A percentile compares a stretch with the other conserved stretches of the same genome.
Evolutionary conservation across 1,139 yeast genomes (phyloP).

Genomic region (Candida glucosophila): DNA sequence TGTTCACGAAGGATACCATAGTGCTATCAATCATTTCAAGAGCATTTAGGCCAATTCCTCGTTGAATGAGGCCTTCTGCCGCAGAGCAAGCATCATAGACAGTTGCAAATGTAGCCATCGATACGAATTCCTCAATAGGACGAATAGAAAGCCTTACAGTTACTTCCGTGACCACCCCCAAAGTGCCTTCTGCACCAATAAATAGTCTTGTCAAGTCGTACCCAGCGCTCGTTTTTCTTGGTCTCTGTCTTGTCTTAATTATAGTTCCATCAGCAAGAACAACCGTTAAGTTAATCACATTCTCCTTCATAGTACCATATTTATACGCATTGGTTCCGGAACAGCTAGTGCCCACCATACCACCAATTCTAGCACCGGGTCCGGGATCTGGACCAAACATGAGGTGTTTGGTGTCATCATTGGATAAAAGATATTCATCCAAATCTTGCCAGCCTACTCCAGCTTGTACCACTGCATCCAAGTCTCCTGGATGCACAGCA

Average conservation of each 20-base stretch:
- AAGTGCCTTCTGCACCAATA: conserved; percentile 40
- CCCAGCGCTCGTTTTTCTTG: conserved; percentile 40
- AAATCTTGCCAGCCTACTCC: conserved; percentile 45
- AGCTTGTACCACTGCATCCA: conserved; percentile 38
- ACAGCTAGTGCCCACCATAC: conserved; percentile 38
- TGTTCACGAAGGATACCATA: conserved; percentile 34
- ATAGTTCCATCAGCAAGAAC: conserved; percentile 42
- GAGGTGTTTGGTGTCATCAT: conserved; percentile 26
- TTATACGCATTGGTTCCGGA: conserved; percentile 39
- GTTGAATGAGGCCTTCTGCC: conserved; percentile 28
- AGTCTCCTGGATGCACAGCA: conserved; percentile 32
- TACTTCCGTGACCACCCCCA: conserved; percentile 37
- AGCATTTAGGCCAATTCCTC: conserved; percentile 39
- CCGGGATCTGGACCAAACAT: conserved; percentile 43
- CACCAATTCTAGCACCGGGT: conserved; percentile 39
- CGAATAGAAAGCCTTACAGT: conserved; percentile 35
- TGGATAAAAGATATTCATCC: conserved; percentile 24
- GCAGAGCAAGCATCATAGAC: conserved; percentile 37
- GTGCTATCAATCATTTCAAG: conserved; percentile 34
- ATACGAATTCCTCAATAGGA: conserved; percentile 29
- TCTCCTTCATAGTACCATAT: conserved; percentile 43
- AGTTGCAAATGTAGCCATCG: conserved; percentile 32
- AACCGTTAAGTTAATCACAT: conserved; percentile 36
- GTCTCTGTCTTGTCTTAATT: conserved; percentile 35
- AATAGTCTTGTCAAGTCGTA: conserved; percentile 37